These are phyloP conservation scores for Sisymbrium altissimum DNA, from an alignment of 345 rosid species.

Conservation along the genomic window DNA sequence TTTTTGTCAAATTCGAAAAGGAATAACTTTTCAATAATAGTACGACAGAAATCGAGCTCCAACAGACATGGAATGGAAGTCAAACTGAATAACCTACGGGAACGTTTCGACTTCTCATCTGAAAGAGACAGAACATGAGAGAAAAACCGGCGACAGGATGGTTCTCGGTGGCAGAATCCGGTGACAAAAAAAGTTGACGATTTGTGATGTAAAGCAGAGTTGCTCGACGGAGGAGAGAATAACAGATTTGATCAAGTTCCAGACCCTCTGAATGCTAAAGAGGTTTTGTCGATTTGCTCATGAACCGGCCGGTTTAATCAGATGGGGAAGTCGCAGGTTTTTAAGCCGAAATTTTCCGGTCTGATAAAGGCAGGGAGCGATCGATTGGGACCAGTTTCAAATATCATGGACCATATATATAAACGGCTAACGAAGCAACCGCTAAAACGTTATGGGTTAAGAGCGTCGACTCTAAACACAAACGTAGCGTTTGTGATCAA, in stretches of 20 bases:
- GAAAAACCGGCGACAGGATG: neutral
- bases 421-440: neutral
- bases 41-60: neutral
- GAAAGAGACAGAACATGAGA: neutral
- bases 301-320: constrained; percentile 5
- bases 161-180: neutral
- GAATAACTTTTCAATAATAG: neutral
- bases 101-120: neutral
- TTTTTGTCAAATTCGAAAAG: neutral
- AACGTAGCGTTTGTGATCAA: neutral
- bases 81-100: neutral
- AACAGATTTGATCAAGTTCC: neutral
- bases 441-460: no score
- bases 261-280: neutral
- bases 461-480: neutral
- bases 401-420: neutral
- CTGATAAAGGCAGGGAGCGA: neutral
- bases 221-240: no score
- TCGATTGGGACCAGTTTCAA: neutral
- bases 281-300: neutral
- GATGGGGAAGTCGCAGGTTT: neutral
- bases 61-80: neutral
- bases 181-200: neutral
- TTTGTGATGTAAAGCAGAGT: constrained; percentile 9
- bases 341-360: neutral